A percentile compares a stretch with the other conserved stretches of the same genome.
Evolutionary conservation across 2,329 filamentous ascomycete genomes (phyloP).

Genomic region (Fusarium sp.): DNA sequence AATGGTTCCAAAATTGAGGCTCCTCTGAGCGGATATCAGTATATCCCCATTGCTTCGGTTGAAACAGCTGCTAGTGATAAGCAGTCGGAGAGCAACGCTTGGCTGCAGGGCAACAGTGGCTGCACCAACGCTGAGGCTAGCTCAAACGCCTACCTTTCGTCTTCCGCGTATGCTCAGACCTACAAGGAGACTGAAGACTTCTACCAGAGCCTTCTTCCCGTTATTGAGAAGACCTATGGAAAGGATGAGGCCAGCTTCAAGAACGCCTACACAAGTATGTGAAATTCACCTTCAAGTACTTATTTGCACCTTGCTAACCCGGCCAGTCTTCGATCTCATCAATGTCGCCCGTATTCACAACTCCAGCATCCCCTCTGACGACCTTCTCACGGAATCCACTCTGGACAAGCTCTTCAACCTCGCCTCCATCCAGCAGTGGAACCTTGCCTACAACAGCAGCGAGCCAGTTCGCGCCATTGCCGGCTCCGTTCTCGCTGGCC

Average conservation of each 20-base stretch:
- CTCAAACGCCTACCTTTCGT: slow-evolving; percentile 65
- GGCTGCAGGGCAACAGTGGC: slow-evolving; percentile 68
- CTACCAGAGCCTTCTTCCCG: slow-evolving; percentile 64
- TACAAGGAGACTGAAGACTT: slow-evolving; percentile 68
- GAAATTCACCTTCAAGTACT: slow-evolving; percentile 62
- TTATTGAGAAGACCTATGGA: slow-evolving; percentile 64
- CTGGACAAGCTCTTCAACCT: slow-evolving; percentile 75
- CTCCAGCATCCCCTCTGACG: slow-evolving; percentile 64
- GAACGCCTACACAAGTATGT: slow-evolving; percentile 71
- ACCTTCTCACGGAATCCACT: slow-evolving; percentile 69
- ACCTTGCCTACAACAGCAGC: slow-evolving; percentile 82
- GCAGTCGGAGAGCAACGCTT: slow-evolving; percentile 66
- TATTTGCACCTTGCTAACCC: slow-evolving; percentile 2
- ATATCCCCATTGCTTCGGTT: slow-evolving; percentile 78
- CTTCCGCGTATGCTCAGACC: slow-evolving; percentile 57
- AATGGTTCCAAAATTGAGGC: slow-evolving; percentile 75
- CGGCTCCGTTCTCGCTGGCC: slow-evolving; percentile 66
- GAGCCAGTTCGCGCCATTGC: slow-evolving; percentile 71
- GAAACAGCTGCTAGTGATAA: slow-evolving; percentile 63
- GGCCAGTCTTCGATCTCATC: slow-evolving; percentile 67
- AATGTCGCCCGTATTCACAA: slow-evolving; percentile 72
- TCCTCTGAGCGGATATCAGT: slow-evolving; percentile 84
- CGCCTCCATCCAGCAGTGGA: slow-evolving; percentile 83
- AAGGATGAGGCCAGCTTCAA: slow-evolving; percentile 62
- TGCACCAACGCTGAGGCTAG: slow-evolving; percentile 66